A percentile compares a stretch with the other conserved stretches of the same genome.
Conservation (phyloP, 1,284 basidiomycete species). For the Trichosporon faecale region DNA sequence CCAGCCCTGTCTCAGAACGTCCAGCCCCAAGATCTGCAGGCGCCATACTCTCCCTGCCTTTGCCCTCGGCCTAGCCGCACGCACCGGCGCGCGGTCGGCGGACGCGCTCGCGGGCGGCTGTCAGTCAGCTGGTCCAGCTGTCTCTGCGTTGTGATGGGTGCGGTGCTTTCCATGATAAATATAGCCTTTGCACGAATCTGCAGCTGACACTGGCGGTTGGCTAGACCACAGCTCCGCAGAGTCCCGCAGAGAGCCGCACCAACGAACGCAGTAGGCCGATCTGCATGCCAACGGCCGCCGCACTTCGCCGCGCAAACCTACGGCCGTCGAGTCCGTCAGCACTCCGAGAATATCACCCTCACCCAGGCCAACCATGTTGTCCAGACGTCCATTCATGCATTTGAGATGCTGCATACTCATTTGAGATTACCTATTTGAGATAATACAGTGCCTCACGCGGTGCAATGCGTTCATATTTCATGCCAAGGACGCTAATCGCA, state of each 20-base stretch:
- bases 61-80: not conserved
- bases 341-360: not conserved
- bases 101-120: not conserved
- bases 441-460: too few relatives aligned
- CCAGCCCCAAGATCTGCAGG: conserved; percentile 2
- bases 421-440: not conserved
- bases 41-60: not conserved
- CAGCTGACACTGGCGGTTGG: not conserved
- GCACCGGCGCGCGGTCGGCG: too few relatives aligned
- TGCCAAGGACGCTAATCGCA: not conserved
- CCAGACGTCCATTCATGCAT: not conserved
- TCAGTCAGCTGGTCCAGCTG: not conserved
- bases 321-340: not conserved
- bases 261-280: not conserved
- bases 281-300: not conserved
- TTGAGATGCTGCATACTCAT: not conserved
- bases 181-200: not conserved
- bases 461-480: not conserved
- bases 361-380: too few relatives aligned
- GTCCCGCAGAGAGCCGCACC: not conserved
- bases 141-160: not conserved
- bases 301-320: not conserved
- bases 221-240: not conserved
- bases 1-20: not conserved
- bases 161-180: not conserved